Evolutionary conservation across 768 basidiomycete species (phyloP).

Genomic region (Mycena metata): DNA sequence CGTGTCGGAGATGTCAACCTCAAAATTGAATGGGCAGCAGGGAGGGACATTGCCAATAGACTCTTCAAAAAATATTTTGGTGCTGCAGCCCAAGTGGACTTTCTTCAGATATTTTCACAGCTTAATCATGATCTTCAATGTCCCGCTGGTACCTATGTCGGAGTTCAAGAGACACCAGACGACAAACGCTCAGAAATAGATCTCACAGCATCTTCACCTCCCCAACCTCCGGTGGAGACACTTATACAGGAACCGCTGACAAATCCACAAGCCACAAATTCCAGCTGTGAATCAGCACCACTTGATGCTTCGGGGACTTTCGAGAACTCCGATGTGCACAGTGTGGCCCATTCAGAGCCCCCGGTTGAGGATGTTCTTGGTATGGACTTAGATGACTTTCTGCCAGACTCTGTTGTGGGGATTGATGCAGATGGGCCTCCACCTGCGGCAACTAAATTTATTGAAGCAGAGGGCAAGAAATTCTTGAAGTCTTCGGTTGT

Average conservation of each 20-base stretch:
- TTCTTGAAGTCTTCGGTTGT: slow-evolving; percentile 9
- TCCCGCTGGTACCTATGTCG: neutral
- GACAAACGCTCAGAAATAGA: too few relatives aligned
- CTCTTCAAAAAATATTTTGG: neutral
- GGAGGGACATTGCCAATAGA: neutral
- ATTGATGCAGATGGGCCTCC: neutral
- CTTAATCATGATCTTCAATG: neutral
- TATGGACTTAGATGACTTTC: too few relatives aligned
- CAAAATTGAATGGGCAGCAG: neutral
- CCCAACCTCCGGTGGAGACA: too few relatives aligned
- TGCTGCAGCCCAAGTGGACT: neutral
- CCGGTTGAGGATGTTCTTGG: too few relatives aligned
- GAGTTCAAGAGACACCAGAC: neutral
- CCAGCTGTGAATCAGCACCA: too few relatives aligned
- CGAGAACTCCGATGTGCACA: too few relatives aligned
- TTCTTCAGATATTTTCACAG: neutral
- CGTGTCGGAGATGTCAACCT: neutral
- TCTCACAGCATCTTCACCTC: too few relatives aligned
- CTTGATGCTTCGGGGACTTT: too few relatives aligned
- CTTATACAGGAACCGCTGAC: too few relatives aligned
- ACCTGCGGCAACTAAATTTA: neutral
- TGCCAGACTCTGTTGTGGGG: neutral
- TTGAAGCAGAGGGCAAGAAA: slow-evolving; percentile 1
- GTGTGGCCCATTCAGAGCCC: too few relatives aligned
- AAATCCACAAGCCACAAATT: too few relatives aligned